Base-by-base conservation (phyloP, 2,329 filamentous ascomycete genomes). In the Ceratocystis variospora region DNA sequence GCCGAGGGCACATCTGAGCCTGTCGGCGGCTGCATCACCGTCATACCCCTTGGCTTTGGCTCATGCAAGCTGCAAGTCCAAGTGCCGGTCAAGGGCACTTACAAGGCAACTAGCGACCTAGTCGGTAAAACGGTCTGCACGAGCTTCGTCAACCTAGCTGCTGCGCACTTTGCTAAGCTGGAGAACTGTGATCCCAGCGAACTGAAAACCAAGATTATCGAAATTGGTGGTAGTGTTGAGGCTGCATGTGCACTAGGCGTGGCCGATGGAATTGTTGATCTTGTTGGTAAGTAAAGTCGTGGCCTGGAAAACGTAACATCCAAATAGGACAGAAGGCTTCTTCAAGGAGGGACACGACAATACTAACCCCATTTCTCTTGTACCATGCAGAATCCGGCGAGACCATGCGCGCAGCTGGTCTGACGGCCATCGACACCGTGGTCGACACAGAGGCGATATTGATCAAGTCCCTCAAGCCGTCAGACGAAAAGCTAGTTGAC, bases 1-100 rank as follows among this genome's bases (percentile, higher is more conserved):
- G 62, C 68, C n/a, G 67, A 68, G 53, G 71, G 79, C 71, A 74
- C 81, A 72, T 75, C 74, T 22, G 74, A 73, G 28, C 76, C 77
- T 62, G 76, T 77, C 31, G 79, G 81, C 2, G 85, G 85, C 67
- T 91, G 94, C 66, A 89, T 94, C 72, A 90, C 94, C 72, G 82
- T 99, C 62, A 81, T 99, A 77, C 90, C 96, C 71, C 82, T 99
- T 19, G 90, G 87, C 44, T 99, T 99, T 74, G 94, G 94, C 57
- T 81, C 79, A 69, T 99, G 94, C 80, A 93, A 88, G 77, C 81
- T 99, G 71, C 93, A 97, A 78, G 91, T 97, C n/a, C 94, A 99
- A 77, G 92, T 96, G 1, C 94, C 94, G 0, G 86, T 89, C 73
- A 93, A 94, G 75, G 93, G 94, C 64, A 73, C 78, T 65, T 86